A percentile compares a stretch with the other conserved stretches of the same genome.
These are phyloP conservation scores for Botryosphaeria dothidea DNA, from an alignment of 2,329 filamentous ascomycete genomes.

Conservation along the genomic window DNA sequence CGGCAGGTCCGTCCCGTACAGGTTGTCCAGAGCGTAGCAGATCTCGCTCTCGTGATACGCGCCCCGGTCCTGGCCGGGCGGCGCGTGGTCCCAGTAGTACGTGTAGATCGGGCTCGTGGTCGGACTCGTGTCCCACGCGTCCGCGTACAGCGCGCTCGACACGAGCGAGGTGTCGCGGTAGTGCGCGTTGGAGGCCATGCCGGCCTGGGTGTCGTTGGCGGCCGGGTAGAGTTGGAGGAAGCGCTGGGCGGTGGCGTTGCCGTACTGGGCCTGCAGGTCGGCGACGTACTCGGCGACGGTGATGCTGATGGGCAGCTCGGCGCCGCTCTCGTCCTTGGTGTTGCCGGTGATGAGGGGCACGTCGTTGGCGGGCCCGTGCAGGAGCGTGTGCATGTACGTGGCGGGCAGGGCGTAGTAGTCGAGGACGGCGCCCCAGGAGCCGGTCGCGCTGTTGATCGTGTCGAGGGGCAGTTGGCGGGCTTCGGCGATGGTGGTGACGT, in stretches of 20 bases:
- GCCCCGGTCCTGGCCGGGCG: slow-evolving; percentile 37
- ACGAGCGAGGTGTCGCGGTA: slow-evolving; percentile 31
- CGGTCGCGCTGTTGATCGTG: not conserved
- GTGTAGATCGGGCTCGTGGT: slow-evolving; percentile 32
- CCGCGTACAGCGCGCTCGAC: slow-evolving; percentile 27
- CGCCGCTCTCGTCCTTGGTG: slow-evolving; percentile 66
- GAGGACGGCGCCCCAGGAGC: slow-evolving; percentile 17
- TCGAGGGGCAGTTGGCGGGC: not conserved
- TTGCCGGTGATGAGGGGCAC: slow-evolving; percentile 64
- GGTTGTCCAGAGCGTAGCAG: slow-evolving; percentile 38
- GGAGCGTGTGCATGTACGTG: slow-evolving; percentile 25
- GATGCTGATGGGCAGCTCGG: slow-evolving; percentile 54
- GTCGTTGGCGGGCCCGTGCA: slow-evolving; percentile 34
- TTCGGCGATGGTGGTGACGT: slow-evolving; percentile 30
- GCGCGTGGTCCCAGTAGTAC: slow-evolving; percentile 41
- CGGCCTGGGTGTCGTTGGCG: slow-evolving; percentile 33
- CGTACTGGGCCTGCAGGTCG: slow-evolving; percentile 33
- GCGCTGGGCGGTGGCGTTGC: slow-evolving; percentile 29
- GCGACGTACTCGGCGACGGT: slow-evolving; percentile 51
- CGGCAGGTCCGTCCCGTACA: slow-evolving; percentile 30
- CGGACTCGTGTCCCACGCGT: slow-evolving; percentile 23
- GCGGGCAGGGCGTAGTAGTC: slow-evolving; percentile 28
- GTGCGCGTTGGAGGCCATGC: slow-evolving; percentile 31
- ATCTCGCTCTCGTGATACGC: slow-evolving; percentile 43
- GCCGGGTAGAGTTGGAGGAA: slow-evolving; percentile 32